phyloP scores from a whole-genome alignment of 768 basidiomycete genomes.

The Tricholomella constricta region DNA sequence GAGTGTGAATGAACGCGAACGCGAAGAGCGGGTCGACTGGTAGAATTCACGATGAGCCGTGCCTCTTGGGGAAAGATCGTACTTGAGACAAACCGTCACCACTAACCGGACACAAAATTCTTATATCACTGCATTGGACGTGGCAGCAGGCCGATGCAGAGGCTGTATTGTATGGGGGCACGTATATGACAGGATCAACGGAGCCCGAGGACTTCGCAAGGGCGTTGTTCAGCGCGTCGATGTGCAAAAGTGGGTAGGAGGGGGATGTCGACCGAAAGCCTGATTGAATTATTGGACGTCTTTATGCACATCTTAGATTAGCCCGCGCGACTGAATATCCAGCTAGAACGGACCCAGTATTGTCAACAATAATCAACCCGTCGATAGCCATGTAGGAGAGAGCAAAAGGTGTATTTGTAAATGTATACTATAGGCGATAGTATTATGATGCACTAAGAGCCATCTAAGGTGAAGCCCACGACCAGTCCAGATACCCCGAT shows the following conservation, averaged over 20 bases:
- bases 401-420: slow-evolving; percentile 11
- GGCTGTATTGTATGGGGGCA: slow-evolving; percentile 49
- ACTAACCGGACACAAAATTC: slow-evolving; percentile 79
- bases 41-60: slow-evolving; percentile 1
- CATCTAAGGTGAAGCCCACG: slow-evolving; percentile 74
- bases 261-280: slow-evolving; percentile 79
- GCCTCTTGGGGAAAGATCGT: slow-evolving; percentile 2
- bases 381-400: slow-evolving; percentile 65
- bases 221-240: slow-evolving; percentile 82
- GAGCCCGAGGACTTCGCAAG: slow-evolving; percentile 55
- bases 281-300: slow-evolving; percentile 85
- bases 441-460: too few relatives aligned
- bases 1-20: slow-evolving; percentile 86
- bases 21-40: slow-evolving; percentile 88
- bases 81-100: slow-evolving; percentile 66
- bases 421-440: slow-evolving; percentile 2
- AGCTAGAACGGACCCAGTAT: slow-evolving; percentile 56
- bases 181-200: slow-evolving; percentile 76
- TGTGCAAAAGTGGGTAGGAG: slow-evolving; percentile 81
- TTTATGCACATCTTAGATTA: slow-evolving; percentile 30
- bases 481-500: slow-evolving; percentile 61
- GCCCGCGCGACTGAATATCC: slow-evolving; percentile 8
- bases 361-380: slow-evolving; percentile 79
- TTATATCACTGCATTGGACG: slow-evolving; percentile 72
- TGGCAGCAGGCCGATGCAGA: slow-evolving; percentile 83